Evolutionary conservation across 2,329 filamentous ascomycete species (phyloP).

Genomic region (Pseudocercospora fuligena): DNA sequence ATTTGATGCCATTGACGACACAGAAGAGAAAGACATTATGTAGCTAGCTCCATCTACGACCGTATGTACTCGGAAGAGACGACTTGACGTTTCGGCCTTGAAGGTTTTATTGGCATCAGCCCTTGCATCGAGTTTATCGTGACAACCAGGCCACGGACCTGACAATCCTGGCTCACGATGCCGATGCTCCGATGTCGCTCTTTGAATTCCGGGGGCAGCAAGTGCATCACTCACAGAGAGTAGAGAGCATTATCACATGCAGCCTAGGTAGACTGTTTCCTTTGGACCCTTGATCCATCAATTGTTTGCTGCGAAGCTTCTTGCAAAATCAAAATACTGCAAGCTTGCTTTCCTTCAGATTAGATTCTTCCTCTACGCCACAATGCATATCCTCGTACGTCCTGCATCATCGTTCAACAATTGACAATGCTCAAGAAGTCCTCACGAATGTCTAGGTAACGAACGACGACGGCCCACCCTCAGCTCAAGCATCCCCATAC

Average conservation of each 20-base stretch:
- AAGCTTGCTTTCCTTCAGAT: too few species aligned
- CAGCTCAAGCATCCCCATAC: constrained; percentile 55
- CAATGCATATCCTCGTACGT: constrained; percentile 12
- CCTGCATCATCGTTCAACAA: too few species aligned
- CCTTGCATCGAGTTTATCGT: neutral
- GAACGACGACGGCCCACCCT: constrained; percentile 59
- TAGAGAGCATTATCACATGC: too few species aligned
- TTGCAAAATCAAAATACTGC: too few species aligned
- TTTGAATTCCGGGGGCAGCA: neutral
- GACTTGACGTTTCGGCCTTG: neutral
- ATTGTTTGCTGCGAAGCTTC: too few species aligned
- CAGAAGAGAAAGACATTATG: neutral
- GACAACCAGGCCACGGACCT: neutral
- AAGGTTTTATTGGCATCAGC: constrained; percentile 1
- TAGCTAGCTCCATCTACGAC: neutral
- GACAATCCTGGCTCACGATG: neutral
- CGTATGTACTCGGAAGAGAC: neutral
- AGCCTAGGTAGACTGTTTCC: too few species aligned
- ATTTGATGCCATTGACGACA: constrained; percentile 5
- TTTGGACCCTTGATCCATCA: too few species aligned
- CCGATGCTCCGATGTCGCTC: neutral
- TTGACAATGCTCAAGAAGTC: neutral
- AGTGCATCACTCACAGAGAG: too few species aligned
- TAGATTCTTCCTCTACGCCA: neutral
- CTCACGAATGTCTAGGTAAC: constrained; percentile 45